phyloP scores from a whole-genome alignment of 2,329 filamentous ascomycete genomes.

The Colletotrichum falcatum region DNA sequence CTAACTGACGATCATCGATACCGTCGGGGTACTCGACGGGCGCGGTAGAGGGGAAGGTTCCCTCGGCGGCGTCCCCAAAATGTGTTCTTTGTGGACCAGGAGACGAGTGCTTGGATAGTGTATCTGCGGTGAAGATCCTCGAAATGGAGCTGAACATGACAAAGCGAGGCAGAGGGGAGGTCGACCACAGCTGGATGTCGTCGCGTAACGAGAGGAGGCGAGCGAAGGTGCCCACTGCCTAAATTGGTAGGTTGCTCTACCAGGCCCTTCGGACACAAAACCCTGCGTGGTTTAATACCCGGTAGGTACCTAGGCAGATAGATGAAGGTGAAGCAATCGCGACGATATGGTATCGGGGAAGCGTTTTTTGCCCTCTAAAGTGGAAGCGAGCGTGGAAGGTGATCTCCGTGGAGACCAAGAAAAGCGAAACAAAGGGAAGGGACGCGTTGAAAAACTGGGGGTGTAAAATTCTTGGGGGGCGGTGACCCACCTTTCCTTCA shows the following conservation, averaged over 20 bases:
- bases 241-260: not conserved
- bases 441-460: constrained; percentile 15
- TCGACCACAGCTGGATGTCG: not conserved
- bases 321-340: not conserved
- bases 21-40: constrained; percentile 18
- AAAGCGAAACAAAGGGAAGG: not conserved
- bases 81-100: constrained; percentile 30
- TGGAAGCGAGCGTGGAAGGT: not conserved
- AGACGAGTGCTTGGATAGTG: constrained; percentile 33
- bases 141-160: constrained; percentile 38
- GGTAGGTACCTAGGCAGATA: no score
- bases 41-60: constrained; percentile 24
- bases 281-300: no score
- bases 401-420: not conserved
- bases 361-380: not conserved
- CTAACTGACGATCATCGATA: constrained; percentile 14
- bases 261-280: not conserved
- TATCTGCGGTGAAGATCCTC: constrained; percentile 15
- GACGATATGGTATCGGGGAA: not conserved
- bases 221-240: not conserved
- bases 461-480: constrained; percentile 1
- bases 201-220: not conserved
- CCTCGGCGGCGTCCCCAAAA: not conserved
- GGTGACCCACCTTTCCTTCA: not conserved
- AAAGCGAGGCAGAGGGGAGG: not conserved